These are phyloP conservation scores for Lactarius tabidus DNA, from an alignment of 768 basidiomycete genomes.

Conservation along the genomic window DNA sequence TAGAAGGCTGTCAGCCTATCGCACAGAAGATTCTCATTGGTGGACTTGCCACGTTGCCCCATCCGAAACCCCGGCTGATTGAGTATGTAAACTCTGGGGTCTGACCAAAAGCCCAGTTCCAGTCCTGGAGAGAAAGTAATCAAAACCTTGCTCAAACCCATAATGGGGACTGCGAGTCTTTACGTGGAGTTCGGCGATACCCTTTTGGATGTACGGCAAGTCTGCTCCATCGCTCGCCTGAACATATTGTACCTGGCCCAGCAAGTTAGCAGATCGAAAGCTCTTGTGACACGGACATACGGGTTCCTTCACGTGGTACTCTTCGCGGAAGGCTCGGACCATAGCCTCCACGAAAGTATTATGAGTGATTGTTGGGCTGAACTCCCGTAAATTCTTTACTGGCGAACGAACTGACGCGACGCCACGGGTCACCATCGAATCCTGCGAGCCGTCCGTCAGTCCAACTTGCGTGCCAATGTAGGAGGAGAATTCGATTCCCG, in stretches of 20 bases:
- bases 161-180: conserved; percentile 25
- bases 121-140: conserved; percentile 49
- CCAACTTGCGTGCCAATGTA: neutral
- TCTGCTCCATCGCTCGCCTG: conserved; percentile 41
- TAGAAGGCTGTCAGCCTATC: conserved; percentile 22
- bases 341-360: conserved; percentile 68
- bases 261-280: neutral
- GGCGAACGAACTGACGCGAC: conserved; percentile 91
- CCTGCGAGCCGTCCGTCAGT: conserved; percentile 40
- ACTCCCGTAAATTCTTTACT: conserved; percentile 75
- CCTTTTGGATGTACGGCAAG: conserved; percentile 59
- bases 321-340: conserved; percentile 57
- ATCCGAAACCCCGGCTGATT: conserved; percentile 36
- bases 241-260: conserved; percentile 23
- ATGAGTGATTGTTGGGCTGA: conserved; percentile 52
- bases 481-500: neutral
- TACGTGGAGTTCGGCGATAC: conserved; percentile 72
- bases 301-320: conserved; percentile 44
- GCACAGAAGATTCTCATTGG: neutral
- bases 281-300: conserved; percentile 24
- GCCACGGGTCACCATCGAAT: conserved; percentile 76
- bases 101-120: conserved; percentile 93
- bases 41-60: conserved; percentile 41
- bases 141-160: neutral
- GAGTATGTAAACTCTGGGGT: conserved; percentile 88